Evolutionary conservation across 2,329 filamentous ascomycete species (phyloP), one percentile per base, ranked within the genome.

Genomic region (Alternaria ventricosa): DNA sequence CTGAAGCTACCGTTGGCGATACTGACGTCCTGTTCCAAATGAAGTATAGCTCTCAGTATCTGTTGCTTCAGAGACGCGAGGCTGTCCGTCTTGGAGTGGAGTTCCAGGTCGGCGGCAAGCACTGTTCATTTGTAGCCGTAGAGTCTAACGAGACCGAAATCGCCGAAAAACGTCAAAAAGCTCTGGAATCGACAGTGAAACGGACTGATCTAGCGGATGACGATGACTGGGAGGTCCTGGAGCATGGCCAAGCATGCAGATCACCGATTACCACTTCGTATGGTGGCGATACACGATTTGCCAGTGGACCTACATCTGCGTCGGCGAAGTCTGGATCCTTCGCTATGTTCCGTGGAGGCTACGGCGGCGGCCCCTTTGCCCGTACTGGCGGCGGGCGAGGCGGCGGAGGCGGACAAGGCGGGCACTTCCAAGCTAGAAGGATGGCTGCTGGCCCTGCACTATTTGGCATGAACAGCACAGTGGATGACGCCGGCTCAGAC

Each of bases 51-150:
- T 11, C 18, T 4, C 41, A 46, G 12, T 62, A 54, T 6, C 11
- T 18, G 8, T 12, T 59, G 30, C 41, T 59, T 9, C 43, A 59
- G 27, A 28, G 55, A 54, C 55, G 55, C 3, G 55, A 62, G 25
- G 55, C 60, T 20, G 55, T 62, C 0, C 47, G 55, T 27, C 47
- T 62, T 10, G 60, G 60, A 13, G 60, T 62, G 0, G 41, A 59
- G 33, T 62, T 44, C 6, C 55, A 62, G 20, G 43, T 62, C 12
- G 49, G 60, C n/a, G 60, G 60, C 12, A 62, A 59, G 23, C 27
- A 27, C 28, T 62, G 60, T 28, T 62, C 55, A 0, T 62, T 62
- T 7, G 55, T 59, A 15, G 60, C 60, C 4, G 60, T 62, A 8
- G 60, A 62, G 30, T 18, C 60, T 9, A 59, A 62, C 11, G 43